Evolutionary conservation across 139 green algal genomes (phyloP), one percentile per base, ranked within the genome.

Genomic region (Axilococcus clingmanii): DNA sequence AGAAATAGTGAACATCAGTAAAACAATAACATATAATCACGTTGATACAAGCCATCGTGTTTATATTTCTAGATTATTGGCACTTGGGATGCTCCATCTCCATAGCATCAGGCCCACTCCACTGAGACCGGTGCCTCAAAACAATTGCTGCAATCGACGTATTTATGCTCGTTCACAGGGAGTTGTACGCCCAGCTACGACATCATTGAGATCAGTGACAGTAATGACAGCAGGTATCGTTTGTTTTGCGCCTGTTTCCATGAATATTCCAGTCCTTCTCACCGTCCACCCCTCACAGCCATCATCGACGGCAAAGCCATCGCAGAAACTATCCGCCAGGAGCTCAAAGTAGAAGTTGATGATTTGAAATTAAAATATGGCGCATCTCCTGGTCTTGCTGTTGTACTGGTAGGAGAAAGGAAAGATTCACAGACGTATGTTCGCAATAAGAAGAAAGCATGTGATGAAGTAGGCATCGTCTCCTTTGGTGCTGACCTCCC

Each of bases 361-460:
- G 40, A 65, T 41, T 54, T 94, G 28, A 75, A 83, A 62, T n/a
- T 45, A 25, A 52, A 65, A 46, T 62, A 59, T 40, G 69, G 68
- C 50, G 67, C 91, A 79, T 74, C 81, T 0, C 90, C 91, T 19
- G 91, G 91, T 5, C 71, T 98, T 32, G 91, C 91, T 7, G 91
- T 98, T 2, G 84, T 98, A 1, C 78, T 98, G 8, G 91, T 98
- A 7, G 91, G 91, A 7, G 70, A 84, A 44, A 75, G 92, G 42
- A 94, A 94, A 53, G 91, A 98, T 68, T 94, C 82, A 17, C 75
- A 96, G 59, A 97, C 92, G 0, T 98, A 98, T 61, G 91, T 98
- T 12, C 73, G 88, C 31, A 94, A 79, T 72, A 98, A 98, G 73
- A 80, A 82, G 29, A 94, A 91, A 65, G 87, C 79, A 5, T 95